These are phyloP conservation scores for Cornus florida DNA, from an alignment of 148 eudicot species.

Conservation along the genomic window DNA sequence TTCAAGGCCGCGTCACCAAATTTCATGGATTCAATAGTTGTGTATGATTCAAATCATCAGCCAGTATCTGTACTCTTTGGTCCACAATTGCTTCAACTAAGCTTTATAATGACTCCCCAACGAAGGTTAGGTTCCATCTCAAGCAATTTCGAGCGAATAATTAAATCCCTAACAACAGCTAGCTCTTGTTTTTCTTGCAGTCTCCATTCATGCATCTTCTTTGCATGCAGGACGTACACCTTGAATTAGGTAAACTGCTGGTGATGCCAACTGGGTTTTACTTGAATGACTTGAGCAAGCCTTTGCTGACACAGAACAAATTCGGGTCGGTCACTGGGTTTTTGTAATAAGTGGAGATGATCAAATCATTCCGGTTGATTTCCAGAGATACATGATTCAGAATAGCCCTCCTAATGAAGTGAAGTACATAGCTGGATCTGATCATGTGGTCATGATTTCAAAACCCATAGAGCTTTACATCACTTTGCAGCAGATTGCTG, in stretches of 20 bases:
- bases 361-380: neutral
- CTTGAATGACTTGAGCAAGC: neutral
- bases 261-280: neutral
- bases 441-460: neutral
- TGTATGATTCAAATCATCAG: neutral
- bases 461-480: neutral
- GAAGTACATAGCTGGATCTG: neutral
- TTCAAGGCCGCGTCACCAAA: too few species aligned
- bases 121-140: neutral
- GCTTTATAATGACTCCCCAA: neutral
- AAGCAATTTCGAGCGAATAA: neutral
- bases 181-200: too few species aligned
- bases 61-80: neutral
- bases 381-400: neutral
- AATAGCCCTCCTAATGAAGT: neutral
- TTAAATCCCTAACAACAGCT: too few species aligned
- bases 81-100: neutral
- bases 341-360: neutral
- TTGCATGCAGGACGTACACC: neutral
- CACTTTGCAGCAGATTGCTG: neutral
- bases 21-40: neutral
- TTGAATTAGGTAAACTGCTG: neutral
- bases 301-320: neutral
- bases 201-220: too few species aligned
- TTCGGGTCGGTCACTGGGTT: neutral